These are phyloP conservation scores for Suhomyces bokatorum DNA, from an alignment of 1,139 yeast genomes.

Conservation along the genomic window DNA sequence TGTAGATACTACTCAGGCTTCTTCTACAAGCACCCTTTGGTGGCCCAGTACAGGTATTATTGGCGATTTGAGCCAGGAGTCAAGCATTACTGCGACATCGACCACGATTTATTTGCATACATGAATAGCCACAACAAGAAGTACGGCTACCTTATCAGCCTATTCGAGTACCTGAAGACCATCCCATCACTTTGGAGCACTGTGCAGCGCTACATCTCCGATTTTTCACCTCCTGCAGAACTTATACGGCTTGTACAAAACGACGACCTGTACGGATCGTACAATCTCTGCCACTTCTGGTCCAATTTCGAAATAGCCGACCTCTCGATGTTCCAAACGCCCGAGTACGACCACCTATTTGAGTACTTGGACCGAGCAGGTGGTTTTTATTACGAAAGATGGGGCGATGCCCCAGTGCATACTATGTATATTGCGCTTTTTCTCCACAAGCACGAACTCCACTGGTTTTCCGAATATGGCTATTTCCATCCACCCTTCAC, in stretches of 20 bases:
- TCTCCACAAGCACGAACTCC: slow-evolving; percentile 25
- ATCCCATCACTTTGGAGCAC: slow-evolving; percentile 35
- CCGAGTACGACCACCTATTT: slow-evolving; percentile 27
- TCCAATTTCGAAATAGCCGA: slow-evolving; percentile 40
- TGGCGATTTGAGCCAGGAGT: slow-evolving; percentile 29
- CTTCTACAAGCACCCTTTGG: slow-evolving; percentile 33
- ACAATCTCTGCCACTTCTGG: slow-evolving; percentile 44
- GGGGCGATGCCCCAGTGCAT: slow-evolving; percentile 48
- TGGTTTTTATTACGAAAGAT: slow-evolving; percentile 41
- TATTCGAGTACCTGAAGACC: slow-evolving; percentile 37
- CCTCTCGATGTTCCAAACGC: slow-evolving; percentile 25
- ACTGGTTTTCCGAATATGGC: slow-evolving; percentile 37
- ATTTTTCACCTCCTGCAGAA: slow-evolving; percentile 7
- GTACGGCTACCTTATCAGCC: slow-evolving; percentile 27
- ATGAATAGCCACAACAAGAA: slow-evolving; percentile 25
- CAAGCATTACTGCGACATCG: slow-evolving; percentile 27
- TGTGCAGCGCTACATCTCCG: slow-evolving; percentile 19
- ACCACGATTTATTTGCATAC: slow-evolving; percentile 29
- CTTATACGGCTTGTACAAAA: slow-evolving; percentile 17
- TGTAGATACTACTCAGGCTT: slow-evolving; percentile 39
- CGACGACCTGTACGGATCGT: slow-evolving; percentile 24
- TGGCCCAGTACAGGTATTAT: slow-evolving; percentile 32
- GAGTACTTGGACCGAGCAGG: slow-evolving; percentile 31
- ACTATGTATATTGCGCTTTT: slow-evolving; percentile 30
- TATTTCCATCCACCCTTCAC: slow-evolving; percentile 37